Base-by-base conservation (phyloP, 2,329 filamentous ascomycete genomes). In the Macrophomina phaseolina region DNA sequence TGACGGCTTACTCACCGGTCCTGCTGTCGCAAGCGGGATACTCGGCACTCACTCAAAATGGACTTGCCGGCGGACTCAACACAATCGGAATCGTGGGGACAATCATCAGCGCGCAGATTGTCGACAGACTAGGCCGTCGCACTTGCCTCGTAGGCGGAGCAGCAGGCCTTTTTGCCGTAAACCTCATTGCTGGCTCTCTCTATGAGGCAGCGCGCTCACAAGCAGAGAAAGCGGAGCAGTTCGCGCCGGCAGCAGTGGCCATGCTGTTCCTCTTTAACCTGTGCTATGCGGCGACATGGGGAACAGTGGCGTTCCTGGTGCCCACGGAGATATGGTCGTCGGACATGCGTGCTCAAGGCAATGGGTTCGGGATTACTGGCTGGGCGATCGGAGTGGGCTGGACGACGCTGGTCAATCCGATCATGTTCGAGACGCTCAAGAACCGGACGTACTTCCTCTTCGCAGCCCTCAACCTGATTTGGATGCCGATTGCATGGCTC, bases 311-410 rank as follows among this genome's bases (percentile, higher is more conserved):
- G 2, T 86, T 84, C 69, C 74, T 85, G 6, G 72, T 84, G 4
- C 83, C 82, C 0, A 86, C 85, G 0, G 86, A 88, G 73, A 86
- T 88, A 66, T 88, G 85, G 75, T 82, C 85, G 1, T 83, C 81
- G 16, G 83, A 85, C 51, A 80, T 87, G 62, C 81, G 86, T 28
- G 85, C 86, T n/a, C 83, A 87, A 71, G 86, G 86, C 7, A 86
- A 87, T 71, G 84, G 84, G 7, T 87, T 88, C 69, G 83, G 83
- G 18, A 86, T 88, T 67, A 84, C 84, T 1, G 85, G 86, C 1
- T 88, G 86, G 86, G 85, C 86, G 18, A 81, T 86, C 67, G 86
- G 85, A 45, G 82, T 84, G 8, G 85, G 85, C 42, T 82, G 83
- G 81, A 86, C 85, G 1, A 80, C 80, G 2, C 77, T 86, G 55